Conservation (phyloP, 1,139 yeast species). For the Waltiozyma sp. region DNA sequence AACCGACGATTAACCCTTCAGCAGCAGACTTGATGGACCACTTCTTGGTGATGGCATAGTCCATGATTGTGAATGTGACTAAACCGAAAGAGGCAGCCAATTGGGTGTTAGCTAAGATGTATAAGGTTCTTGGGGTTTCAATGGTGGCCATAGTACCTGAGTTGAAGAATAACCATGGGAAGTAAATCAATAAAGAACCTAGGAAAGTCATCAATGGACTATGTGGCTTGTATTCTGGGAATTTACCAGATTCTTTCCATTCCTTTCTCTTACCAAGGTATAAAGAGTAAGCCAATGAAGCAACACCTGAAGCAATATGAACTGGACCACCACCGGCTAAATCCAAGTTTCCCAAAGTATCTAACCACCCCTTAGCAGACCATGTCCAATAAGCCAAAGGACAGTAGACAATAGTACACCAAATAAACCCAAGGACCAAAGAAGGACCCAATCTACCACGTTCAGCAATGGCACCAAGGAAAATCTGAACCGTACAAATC, state of each 20-base stretch:
- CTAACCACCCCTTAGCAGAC: conserved; percentile 34
- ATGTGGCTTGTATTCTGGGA: conserved; percentile 24
- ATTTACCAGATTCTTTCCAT: conserved; percentile 25
- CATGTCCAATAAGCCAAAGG: conserved; percentile 37
- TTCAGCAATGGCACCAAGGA: conserved; percentile 34
- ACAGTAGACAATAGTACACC: conserved; percentile 34
- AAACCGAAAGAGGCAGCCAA: conserved; percentile 35
- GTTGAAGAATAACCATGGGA: conserved; percentile 43
- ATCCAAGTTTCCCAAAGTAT: conserved; percentile 32
- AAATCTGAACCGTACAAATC: conserved; percentile 36
- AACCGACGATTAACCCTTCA: conserved; percentile 38
- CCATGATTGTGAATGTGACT: conserved; percentile 27
- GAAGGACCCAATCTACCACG: conserved; percentile 33
- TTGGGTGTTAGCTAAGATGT: conserved; percentile 38
- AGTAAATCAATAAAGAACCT: conserved; percentile 39
- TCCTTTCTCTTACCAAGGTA: conserved; percentile 30
- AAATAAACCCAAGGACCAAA: conserved; percentile 28
- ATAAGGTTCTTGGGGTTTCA: conserved; percentile 32
- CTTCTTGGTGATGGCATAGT: conserved; percentile 26
- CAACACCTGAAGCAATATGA: conserved; percentile 34
- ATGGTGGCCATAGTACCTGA: conserved; percentile 37
- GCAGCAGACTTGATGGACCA: conserved; percentile 36
- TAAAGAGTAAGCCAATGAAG: conserved; percentile 31
- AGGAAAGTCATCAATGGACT: conserved; percentile 32
- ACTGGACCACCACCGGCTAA: conserved; percentile 44